Base-by-base conservation (phyloP, 2,329 filamentous ascomycete species). In the Drechslera avenae region DNA sequence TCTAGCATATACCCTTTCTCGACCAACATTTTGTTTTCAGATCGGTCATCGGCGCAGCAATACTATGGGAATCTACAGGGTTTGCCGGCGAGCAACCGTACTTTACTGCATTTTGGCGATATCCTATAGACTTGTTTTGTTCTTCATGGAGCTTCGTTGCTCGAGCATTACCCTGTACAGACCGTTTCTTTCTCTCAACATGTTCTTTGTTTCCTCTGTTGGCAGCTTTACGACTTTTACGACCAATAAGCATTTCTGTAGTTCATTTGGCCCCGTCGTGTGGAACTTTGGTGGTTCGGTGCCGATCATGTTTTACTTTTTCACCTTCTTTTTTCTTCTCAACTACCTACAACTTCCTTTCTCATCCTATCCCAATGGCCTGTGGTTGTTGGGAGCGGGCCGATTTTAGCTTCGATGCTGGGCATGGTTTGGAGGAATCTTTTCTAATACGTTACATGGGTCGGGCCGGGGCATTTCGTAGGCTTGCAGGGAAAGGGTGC, bases 91-190 rank as follows among this genome's bases (percentile, higher is more conserved):
- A 40, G 61, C 60, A 63, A 46, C 56, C 46, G 50, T 35, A 18
- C 10, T 33, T 46, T 32, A 47, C 51, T 60, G 54, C 37, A 54
- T 49, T 54, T 58, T 54, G 47, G 62, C 62, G 62, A 69, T 69
- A 69, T 67, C 63, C 62, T 48, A 63, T 69, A 66, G 65, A 63
- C 55, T 66, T 62, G 54, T 52, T 62, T 57, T 46, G 46, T 58
- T 46, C 42, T 45, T 34, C 32, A 35, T 32, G 35, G 63, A 56
- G 58, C 59, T 63, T 66, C 62, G 48, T 49, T 60, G 66, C 56
- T 63, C 57, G 35, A 46, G 57, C 35, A 32, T n/a, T 35, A 42
- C 46, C 46, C 34, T 56, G 47, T 48, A 50, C 33, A 48, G 42
- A 44, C 39, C 50, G 18, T 40, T 40, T 47, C 44, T 35, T 51